Evolutionary conservation across 2,329 filamentous ascomycete genomes (phyloP).

Genomic region (Parasarocladium wereldwijsianum): DNA sequence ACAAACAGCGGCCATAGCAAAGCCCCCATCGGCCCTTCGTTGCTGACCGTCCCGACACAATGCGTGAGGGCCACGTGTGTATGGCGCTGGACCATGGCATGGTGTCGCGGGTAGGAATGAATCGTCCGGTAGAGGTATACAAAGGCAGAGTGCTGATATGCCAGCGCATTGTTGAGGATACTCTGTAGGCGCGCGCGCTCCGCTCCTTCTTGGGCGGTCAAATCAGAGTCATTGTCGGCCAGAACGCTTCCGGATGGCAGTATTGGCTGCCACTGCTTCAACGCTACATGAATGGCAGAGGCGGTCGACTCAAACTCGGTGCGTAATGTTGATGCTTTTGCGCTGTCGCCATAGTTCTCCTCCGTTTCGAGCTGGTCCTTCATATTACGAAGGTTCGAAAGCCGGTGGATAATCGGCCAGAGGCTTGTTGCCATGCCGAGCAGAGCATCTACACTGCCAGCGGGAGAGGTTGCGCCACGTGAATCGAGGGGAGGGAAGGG

Average conservation of each 20-base stretch:
- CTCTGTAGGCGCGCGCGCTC: constrained; percentile 32
- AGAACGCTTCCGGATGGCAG: constrained; percentile 23
- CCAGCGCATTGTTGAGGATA: constrained; percentile 43
- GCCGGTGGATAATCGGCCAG: constrained; percentile 48
- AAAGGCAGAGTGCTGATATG: constrained; percentile 42
- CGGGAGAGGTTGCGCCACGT: constrained; percentile 26
- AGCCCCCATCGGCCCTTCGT: constrained; percentile 46
- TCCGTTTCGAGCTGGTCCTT: constrained; percentile 36
- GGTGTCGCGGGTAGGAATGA: constrained; percentile 28
- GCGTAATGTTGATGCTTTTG: constrained; percentile 31
- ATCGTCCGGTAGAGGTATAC: constrained; percentile 44
- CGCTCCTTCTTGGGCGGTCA: constrained; percentile 11
- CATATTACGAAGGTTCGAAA: constrained; percentile 38
- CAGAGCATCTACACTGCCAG: constrained; percentile 40
- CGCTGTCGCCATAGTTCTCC: constrained; percentile 22
- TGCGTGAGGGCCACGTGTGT: constrained; percentile 33
- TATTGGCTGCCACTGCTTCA: constrained; percentile 39
- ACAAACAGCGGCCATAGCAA: constrained; percentile 52
- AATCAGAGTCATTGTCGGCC: constrained; percentile 10
- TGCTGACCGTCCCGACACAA: constrained; percentile 38
- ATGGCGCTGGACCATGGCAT: constrained; percentile 38
- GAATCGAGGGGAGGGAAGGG: constrained; percentile 32
- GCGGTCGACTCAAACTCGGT: constrained; percentile 36
- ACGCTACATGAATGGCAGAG: constrained; percentile 37
- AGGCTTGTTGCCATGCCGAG: constrained; percentile 47